Percentiles rank a stretch among this genome's conserved stretches.
These are phyloP conservation scores for Cladochytrium replicatum DNA, from an alignment of 192 early-diverging fungal genomes.

Conservation along the genomic window DNA sequence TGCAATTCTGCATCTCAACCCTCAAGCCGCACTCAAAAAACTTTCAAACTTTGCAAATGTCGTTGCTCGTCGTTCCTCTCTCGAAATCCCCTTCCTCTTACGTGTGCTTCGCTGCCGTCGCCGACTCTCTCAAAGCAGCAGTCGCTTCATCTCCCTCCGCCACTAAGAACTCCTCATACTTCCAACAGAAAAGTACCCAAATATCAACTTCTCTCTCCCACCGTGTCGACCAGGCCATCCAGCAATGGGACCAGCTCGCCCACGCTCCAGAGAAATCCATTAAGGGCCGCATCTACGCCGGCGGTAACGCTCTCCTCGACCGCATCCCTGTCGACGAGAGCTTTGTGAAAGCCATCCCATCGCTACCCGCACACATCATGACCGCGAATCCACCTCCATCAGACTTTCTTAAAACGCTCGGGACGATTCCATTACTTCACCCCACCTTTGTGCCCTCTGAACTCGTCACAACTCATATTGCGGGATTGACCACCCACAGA, in stretches of 20 bases:
- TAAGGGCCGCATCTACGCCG: constrained; percentile 1
- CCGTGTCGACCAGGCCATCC: too few relatives aligned
- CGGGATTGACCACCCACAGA: neutral
- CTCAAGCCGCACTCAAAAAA: too few relatives aligned
- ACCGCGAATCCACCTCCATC: neutral
- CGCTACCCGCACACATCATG: neutral
- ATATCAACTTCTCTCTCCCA: too few relatives aligned
- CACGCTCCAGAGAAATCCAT: neutral
- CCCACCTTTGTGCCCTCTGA: neutral
- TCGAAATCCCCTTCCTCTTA: too few relatives aligned
- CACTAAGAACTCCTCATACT: too few relatives aligned
- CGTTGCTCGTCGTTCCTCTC: too few relatives aligned
- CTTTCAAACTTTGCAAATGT: too few relatives aligned
- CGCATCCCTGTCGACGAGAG: constrained; percentile 12
- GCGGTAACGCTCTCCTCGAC: constrained; percentile 15
- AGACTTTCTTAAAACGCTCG: neutral
- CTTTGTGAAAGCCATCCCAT: constrained; percentile 14
- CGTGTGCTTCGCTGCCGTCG: too few relatives aligned
- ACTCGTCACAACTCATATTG: constrained; percentile 4
- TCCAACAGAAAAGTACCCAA: too few relatives aligned
- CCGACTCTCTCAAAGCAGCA: too few relatives aligned
- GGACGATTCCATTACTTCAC: constrained; percentile 4
- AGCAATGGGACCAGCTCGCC: constrained; percentile 2
- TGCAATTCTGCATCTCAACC: too few relatives aligned
- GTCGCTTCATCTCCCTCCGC: too few relatives aligned